phyloP scores from a whole-genome alignment of 495 filamentous ascomycete species.

The Penicillium crystallinum region DNA sequence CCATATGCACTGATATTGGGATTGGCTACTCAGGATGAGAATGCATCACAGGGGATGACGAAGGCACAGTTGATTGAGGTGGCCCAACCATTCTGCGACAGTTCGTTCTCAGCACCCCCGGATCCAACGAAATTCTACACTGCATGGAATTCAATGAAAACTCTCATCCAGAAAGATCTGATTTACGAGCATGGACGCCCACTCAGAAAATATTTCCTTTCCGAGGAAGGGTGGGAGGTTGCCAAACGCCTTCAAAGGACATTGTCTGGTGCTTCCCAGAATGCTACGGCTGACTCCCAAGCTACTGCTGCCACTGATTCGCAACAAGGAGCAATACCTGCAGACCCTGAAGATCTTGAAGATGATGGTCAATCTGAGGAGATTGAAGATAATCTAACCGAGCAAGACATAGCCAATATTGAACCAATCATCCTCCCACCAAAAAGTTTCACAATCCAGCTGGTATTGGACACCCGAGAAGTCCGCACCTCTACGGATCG shows the following conservation, averaged over 20 bases:
- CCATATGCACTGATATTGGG: slow-evolving; percentile 70
- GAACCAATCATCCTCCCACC: slow-evolving; percentile 57
- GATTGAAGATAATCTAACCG: slow-evolving; percentile 1
- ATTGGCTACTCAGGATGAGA: slow-evolving; percentile 55
- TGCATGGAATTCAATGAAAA: slow-evolving; percentile 84
- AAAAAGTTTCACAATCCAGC: slow-evolving; percentile 63
- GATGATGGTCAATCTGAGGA: background rate
- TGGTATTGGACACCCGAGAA: slow-evolving; percentile 75
- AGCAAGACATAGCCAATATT: background rate
- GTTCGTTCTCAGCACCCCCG: slow-evolving; percentile 64
- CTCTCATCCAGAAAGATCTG: slow-evolving; percentile 66
- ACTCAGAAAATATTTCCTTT: slow-evolving; percentile 61
- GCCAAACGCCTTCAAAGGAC: slow-evolving; percentile 61
- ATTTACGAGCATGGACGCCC: slow-evolving; percentile 69
- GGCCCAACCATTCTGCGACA: slow-evolving; percentile 69
- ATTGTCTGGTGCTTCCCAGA: slow-evolving; percentile 20
- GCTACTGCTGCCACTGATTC: background rate
- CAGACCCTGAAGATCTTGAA: background rate
- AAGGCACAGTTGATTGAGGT: slow-evolving; percentile 64
- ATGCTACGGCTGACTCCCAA: slow-evolving; percentile 7
- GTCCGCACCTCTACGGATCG: slow-evolving; percentile 70
- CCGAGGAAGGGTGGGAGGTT: slow-evolving; percentile 76
- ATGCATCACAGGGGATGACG: slow-evolving; percentile 52
- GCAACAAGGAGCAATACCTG: background rate
- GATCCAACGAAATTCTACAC: slow-evolving; percentile 70